Evolutionary conservation across 108 stramenopile species (phyloP).

Genomic region (Cyclotella kingstonii): DNA sequence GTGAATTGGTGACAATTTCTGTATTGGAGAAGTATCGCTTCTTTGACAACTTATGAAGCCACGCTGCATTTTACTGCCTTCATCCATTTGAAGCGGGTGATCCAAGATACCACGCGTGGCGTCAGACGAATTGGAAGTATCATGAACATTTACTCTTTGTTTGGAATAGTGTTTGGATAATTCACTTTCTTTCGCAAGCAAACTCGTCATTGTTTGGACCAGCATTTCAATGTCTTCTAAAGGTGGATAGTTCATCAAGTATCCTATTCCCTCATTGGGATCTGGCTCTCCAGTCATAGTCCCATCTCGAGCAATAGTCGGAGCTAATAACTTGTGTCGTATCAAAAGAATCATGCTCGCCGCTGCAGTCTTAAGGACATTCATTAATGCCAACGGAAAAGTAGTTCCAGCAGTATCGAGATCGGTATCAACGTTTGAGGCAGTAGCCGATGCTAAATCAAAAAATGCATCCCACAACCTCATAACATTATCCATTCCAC

Average conservation of each 20-base stretch:
- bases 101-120: not conserved
- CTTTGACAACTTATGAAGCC: no score
- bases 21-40: no score
- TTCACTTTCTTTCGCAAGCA: slow-evolving; percentile 45
- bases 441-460: slow-evolving; percentile 30
- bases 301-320: slow-evolving; percentile 26
- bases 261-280: slow-evolving; percentile 47
- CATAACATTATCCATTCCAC: slow-evolving; percentile 41
- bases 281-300: slow-evolving; percentile 34
- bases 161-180: slow-evolving; percentile 1
- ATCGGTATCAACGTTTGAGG: slow-evolving; percentile 19
- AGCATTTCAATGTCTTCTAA: slow-evolving; percentile 47
- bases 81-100: not conserved
- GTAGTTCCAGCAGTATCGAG: no score
- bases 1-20: no score
- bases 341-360: slow-evolving; percentile 64
- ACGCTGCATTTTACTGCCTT: no score
- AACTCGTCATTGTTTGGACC: slow-evolving; percentile 34
- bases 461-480: slow-evolving; percentile 59
- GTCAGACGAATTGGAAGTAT: not conserved
- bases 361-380: slow-evolving; percentile 65
- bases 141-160: not conserved
- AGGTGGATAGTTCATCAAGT: slow-evolving; percentile 72
- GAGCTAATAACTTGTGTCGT: slow-evolving; percentile 40
- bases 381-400: slow-evolving; percentile 47